Evolutionary conservation across 2,329 filamentous ascomycete genomes (phyloP), one percentile per base, ranked within the genome.

Genomic region (Zopfia rhizophila): DNA sequence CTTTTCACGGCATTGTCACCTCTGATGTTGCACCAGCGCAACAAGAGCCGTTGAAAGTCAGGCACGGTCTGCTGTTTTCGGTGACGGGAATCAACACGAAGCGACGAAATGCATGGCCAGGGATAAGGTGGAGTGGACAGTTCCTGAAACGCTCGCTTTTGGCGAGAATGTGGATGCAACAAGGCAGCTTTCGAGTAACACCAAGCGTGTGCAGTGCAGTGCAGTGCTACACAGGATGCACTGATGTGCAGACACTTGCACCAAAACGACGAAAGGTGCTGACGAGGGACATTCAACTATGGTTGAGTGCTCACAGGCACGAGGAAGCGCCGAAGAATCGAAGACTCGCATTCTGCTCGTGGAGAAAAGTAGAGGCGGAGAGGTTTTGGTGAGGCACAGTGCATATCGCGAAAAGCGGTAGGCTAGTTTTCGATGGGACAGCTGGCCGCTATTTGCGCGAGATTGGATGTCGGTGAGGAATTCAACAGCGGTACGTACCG

Each of bases 381-480:
- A 28, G 52, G 41, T 51, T 31, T 44, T 53, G 48, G 45, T 51
- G 49, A 53, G 53, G 49, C 53, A 48, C 29, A 41, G 46, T 45
- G 32, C 38, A 31, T 32, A 39, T 44, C 19, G 28, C 24, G 30
- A 25, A 33, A 31, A n/a, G 13, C 31, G 23, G 24, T 23, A 38
- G 18, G 31, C 37, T 38, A 25, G 25, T 28, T 32, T 53, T n/a
- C n/a, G n/a, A n/a, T n/a, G n/a, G n/a, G n/a, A n/a, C n/a, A n/a
- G 43, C 33, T 48, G 44, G 50, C 51, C 55, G 46, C 46, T 48
- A 48, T 44, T 46, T 23, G 48, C 41, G 33, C n/a, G n/a, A n/a
- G n/a, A n/a, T n/a, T n/a, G n/a, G n/a, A 38, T 62, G 61, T 66
- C 65, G 65, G 63, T 66, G 65, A 52, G 42, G 40, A 39, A 39